Conservation (phyloP, 805 yeast genomes). For the Isabelozyma heimii region DNA sequence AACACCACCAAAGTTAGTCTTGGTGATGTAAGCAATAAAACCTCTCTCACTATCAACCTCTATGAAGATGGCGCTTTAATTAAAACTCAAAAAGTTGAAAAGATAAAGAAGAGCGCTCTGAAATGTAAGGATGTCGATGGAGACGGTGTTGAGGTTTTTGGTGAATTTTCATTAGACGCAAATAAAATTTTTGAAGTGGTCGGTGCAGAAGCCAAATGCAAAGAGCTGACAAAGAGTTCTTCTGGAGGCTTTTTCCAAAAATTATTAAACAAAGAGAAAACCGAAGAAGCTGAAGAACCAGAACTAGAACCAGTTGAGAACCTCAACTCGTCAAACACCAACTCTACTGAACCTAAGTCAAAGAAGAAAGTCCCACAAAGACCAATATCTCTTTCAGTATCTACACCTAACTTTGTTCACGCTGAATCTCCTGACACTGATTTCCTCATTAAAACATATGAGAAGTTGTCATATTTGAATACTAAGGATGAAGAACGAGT, state of each 20-base stretch:
- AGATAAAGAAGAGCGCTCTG: slow-evolving; percentile 33
- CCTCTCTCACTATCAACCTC: slow-evolving; percentile 28
- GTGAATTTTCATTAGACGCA: slow-evolving; percentile 43
- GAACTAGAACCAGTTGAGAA: neutral
- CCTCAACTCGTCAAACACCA: slow-evolving; percentile 10
- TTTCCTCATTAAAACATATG: neutral
- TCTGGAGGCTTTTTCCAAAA: slow-evolving; percentile 20
- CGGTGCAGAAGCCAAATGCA: slow-evolving; percentile 46
- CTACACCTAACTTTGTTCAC: slow-evolving; percentile 34
- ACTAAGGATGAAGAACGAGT: slow-evolving; percentile 53
- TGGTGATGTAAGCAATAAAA: slow-evolving; percentile 24
- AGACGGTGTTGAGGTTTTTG: slow-evolving; percentile 27
- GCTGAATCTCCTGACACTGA: neutral
- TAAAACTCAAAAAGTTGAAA: slow-evolving; percentile 23
- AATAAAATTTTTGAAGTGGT: slow-evolving; percentile 51
- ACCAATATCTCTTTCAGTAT: slow-evolving; percentile 26
- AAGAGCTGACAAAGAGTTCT: slow-evolving; percentile 8
- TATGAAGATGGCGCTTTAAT: slow-evolving; percentile 38
- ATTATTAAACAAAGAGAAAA: slow-evolving; percentile 18
- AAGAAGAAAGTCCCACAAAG: slow-evolving; percentile 22
- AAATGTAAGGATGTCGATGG: slow-evolving; percentile 20
- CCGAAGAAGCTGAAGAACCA: slow-evolving; percentile 13
- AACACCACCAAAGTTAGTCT: slow-evolving; percentile 33
- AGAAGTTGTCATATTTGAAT: slow-evolving; percentile 52
- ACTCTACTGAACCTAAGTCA: slow-evolving; percentile 14